These are phyloP conservation scores for Aphanoascus verrucosus DNA, from an alignment of 2,329 filamentous ascomycete genomes.

Conservation along the genomic window DNA sequence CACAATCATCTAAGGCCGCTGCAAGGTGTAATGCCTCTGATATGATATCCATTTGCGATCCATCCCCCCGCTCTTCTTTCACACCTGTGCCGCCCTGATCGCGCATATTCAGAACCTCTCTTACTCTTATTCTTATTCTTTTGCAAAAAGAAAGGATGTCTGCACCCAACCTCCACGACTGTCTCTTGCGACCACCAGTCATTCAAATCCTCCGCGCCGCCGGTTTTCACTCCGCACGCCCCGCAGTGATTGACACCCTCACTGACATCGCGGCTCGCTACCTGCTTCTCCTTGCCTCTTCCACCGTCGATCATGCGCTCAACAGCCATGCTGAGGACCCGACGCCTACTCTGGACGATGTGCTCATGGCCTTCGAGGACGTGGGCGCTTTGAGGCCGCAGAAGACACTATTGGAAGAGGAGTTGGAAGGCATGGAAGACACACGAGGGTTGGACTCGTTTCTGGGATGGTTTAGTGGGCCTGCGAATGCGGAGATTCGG, in stretches of 20 bases:
- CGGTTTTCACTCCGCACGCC: slow-evolving; percentile 73
- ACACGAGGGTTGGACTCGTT: slow-evolving; percentile 67
- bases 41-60: not conserved
- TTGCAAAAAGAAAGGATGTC: slow-evolving; percentile 5
- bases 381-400: slow-evolving; percentile 64
- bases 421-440: slow-evolving; percentile 63
- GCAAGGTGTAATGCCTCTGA: slow-evolving; percentile 5
- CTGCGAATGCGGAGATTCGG: slow-evolving; percentile 66
- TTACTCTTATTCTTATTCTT: not conserved
- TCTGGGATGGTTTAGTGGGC: slow-evolving; percentile 64
- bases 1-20: not conserved
- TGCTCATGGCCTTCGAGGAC: slow-evolving; percentile 76
- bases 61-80: not conserved
- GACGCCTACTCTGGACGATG: slow-evolving; percentile 59
- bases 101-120: too few species aligned
- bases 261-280: slow-evolving; percentile 79
- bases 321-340: slow-evolving; percentile 56
- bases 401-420: slow-evolving; percentile 55
- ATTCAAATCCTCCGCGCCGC: slow-evolving; percentile 86
- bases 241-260: slow-evolving; percentile 75
- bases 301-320: slow-evolving; percentile 59
- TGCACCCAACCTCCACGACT: slow-evolving; percentile 51
- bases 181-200: slow-evolving; percentile 73
- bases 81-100: not conserved
- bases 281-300: slow-evolving; percentile 60